These are phyloP conservation scores for Gomphus bonarii DNA, from an alignment of 1,284 basidiomycete genomes.

Conservation along the genomic window DNA sequence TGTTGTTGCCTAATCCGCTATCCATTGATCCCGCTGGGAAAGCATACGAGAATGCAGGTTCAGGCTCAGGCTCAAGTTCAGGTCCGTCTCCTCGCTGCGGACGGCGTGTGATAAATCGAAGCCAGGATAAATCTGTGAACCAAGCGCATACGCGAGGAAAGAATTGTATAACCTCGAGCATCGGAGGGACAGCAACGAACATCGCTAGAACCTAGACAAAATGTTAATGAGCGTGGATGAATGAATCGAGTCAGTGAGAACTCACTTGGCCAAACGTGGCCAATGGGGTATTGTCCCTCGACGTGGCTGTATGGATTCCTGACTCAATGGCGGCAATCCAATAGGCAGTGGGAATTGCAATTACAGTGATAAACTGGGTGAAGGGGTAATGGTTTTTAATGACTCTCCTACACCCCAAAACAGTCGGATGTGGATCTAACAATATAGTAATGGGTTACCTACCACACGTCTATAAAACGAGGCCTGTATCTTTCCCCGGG, in stretches of 20 bases:
- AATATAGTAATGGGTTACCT: too few species aligned
- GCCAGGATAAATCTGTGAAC: background rate
- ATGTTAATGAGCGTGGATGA: background rate
- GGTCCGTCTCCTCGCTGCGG: background rate
- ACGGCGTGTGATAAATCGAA: background rate
- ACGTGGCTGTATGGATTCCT: background rate
- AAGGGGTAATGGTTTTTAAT: conserved; percentile 7
- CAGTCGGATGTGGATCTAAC: background rate
- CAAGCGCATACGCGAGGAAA: background rate
- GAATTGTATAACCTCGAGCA: background rate
- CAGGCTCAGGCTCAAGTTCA: background rate
- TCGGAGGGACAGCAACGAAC: background rate
- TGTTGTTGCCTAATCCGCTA: background rate
- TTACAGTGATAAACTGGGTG: conserved; percentile 4
- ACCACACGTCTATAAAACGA: background rate
- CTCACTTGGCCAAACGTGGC: conserved; percentile 3
- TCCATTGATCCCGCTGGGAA: background rate
- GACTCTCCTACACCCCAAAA: background rate
- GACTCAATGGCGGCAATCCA: conserved; percentile 7
- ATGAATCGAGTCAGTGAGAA: background rate
- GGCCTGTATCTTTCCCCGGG: background rate
- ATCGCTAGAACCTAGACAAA: conserved; percentile 3
- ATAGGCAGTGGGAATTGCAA: background rate
- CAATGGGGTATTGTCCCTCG: background rate
- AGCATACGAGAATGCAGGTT: background rate